Base-by-base conservation (phyloP, 495 filamentous ascomycete species). In the Articulospora tetracladia region DNA sequence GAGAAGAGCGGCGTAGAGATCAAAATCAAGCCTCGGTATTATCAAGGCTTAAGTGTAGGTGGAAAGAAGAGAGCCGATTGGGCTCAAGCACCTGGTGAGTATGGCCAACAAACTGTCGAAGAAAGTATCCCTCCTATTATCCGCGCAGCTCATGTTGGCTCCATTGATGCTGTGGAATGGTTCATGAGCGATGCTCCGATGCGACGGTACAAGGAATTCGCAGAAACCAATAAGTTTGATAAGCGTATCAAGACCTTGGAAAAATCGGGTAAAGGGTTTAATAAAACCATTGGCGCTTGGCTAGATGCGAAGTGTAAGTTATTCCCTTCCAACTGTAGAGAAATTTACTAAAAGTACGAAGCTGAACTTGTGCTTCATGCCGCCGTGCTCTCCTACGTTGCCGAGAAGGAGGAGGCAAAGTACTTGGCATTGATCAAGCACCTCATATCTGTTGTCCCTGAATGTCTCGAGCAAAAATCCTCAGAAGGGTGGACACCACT, bases 41-140 rank as follows among this genome's bases (percentile, higher is more conserved):
- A 92, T 63, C 87, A 86, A 63, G 88, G 89, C 0, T 68, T 91
- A 49, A 87, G 79, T 10, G 83, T 92, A 11, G 83, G 86, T 62
- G 88, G 89, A 1, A 83, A 83, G 69, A 91, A 91, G 77, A 80
- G 85, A 52, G 74, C 76, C 19, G 82, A 79, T 55, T 81, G 32
- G 68, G 61, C 41, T 50, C 64, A 32, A 52, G 59, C 52, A 44
- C 55, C 60, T 17, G 56, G 44, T 23, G 26, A 55, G 22, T 12
- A 36, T 10, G n/a, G 24, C 26, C 27, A 30, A 17, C 23, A 26
- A 57, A 32, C 46, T 30, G 19, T 34, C 2, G 61, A 62, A 46
- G 55, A 65, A 20, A 58, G 51, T 15, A 49, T 68, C 12, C 78
- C 85, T 19, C 88, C 87, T 1, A 70, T 89, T 13, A 73, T 91